Base-by-base conservation (phyloP, 1,139 yeast genomes). In the Kluyveromyces sp. region DNA sequence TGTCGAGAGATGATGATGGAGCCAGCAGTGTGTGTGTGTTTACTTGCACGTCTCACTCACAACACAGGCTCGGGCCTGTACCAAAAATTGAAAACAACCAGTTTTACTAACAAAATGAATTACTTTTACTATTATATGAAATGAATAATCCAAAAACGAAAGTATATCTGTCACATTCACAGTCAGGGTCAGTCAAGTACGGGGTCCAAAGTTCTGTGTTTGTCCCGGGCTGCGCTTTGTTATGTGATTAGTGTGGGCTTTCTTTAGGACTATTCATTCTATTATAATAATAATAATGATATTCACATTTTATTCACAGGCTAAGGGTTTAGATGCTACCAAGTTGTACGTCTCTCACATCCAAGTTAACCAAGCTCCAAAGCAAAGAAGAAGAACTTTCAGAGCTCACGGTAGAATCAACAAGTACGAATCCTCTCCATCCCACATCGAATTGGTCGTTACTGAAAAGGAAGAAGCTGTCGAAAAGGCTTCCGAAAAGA, bases 401-500 rank as follows among this genome's bases (percentile, higher is more conserved):
- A 92, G 99, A 84, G 98, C 98, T 69, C 98, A 92, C 84, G 99
- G 99, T 86, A 90, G 97, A 83, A 87, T 89, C 74, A 92, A 90
- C 78, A 96, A 96, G 67, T 92, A 88, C 90, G 94, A 88, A 79
- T 87, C 97, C 57, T 81, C 90, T 68, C 98, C 98, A 72, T 89
- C 95, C 69, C 99, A 94, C 86, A 90, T 94, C 72, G 98, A 94
- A 82, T 78, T 94, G 72, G 83, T 88, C 71, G 79, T 94, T 69
- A 83, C 97, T 69, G 98, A 94, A 82, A 88, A 83, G 75, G 92
- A 78, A 65, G 97, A 89, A 76, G 81, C 78, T 69, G 90, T 92
- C 72, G 90, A 84, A 70, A 92, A 92, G 84, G 90, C 97, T 68
- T 74, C 78, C 68, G 97, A 90, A 66, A 77, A 78, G 70, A 78